Base-by-base conservation (phyloP, 495 filamentous ascomycete genomes). In the Talaromyces proteolyticus region DNA sequence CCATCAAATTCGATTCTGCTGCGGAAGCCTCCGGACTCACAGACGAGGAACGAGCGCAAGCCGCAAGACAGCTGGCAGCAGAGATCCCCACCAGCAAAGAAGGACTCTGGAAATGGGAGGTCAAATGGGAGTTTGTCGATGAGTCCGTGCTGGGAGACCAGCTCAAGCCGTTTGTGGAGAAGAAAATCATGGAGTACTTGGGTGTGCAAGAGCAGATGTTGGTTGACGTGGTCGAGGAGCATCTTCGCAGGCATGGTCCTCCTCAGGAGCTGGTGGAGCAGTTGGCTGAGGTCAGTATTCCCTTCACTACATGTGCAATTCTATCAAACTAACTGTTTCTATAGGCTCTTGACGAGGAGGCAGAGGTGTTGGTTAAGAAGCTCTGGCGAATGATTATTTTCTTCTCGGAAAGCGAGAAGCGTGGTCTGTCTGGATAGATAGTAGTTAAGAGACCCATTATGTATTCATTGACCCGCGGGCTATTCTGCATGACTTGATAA, bases 311-410 rank as follows among this genome's bases (percentile, higher is more conserved):
- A 42, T 29, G 39, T 42, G n/a, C n/a, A n/a, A n/a, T 44, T 55
- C 19, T 29, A 29, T 29, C 25, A 4, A 10, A 4, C 29, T 34
- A 34, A 34, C 29, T 34, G 14, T 24, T 52, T 21, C 22, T 40
- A 49, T 59, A 91, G 88, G 89, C 89, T 36, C 67, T 98, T 51
- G 93, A 96, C 62, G 93, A 98, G 61, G 94, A 97, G 57, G 91
- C 91, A 3, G 91, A 95, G 64, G 87, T 85, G 8, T 70, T 98
- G 55, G 93, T 97, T 17, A 92, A 87, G 79, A 97, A 96, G 69
- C 77, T 98, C 22, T 98, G 93, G 93, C 81, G 93, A 41, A 94
- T 97, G 91, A 80, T 96, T 44, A 96, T 97, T 64, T 97, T 96
- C 84, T 97, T 91, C 59, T 92, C 88, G 21, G 93, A 98, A 69